Evolutionary conservation across 106 monocot genomes (phyloP), one percentile per base, ranked within the genome.

Genomic region (Triglochin maritima): DNA sequence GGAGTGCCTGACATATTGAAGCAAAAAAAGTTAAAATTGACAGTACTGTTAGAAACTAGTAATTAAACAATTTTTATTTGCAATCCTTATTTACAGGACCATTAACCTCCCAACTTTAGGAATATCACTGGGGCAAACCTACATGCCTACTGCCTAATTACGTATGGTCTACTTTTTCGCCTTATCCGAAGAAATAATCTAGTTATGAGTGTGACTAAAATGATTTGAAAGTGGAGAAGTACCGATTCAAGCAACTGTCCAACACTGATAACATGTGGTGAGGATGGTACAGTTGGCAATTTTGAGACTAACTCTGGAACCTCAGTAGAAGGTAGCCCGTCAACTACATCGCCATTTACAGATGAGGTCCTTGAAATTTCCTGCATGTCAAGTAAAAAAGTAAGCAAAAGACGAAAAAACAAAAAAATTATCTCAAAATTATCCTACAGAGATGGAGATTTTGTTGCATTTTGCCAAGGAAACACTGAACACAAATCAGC

Each of bases 201-300:
- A 29, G 29, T 29, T n/a, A n/a, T n/a, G 5, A 7, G 52, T 11
- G 11, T 52, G 7, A 52, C 11, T 52, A 52, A 11, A 52, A 51
- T 0, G 4, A 44, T 52, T 49, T 7, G 56, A 68, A 46, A 17
- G 46, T 4, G n/a, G 53, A 13, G 10, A 14, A 79, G 17, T 86
- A 99, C 98, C 63, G 89, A 99, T 84, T 99, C 92, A 46, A 99
- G 82, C 64, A 99, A 69, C 71, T 99, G 86, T 10, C 88, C 89
- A 17, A 99, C 86, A 75, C 86, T 84, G 46, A 92, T 79, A 41
- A 92, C 81, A 61, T 77, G 81, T 3, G 86, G 74, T 59, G 75
- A 55, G 17, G 81, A 70, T 59, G 80, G 74, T 42, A 62, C 45
- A 56, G 69, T 56, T 47, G 79, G 70, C 62, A 68, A 71, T 57